Conservation (phyloP, 1,139 yeast species). For the Sugiyamaella novakii region DNA sequence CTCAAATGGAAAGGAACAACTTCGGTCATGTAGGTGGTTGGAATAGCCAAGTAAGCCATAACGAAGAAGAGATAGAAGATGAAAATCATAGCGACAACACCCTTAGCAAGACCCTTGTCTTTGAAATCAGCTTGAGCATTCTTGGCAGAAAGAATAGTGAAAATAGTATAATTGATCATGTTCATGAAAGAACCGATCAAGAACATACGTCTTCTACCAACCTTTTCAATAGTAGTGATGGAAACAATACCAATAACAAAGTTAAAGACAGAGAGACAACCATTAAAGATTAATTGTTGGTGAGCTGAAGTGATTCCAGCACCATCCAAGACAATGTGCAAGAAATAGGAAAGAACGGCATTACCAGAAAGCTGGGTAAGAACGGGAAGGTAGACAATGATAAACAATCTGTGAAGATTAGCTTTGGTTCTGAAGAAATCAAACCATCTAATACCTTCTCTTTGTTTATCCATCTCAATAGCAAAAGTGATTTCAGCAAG, state of each 20-base stretch:
- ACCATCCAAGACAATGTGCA: constrained; percentile 25
- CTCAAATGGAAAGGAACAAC: constrained; percentile 44
- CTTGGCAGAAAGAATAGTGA: constrained; percentile 26
- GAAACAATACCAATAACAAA: constrained; percentile 25
- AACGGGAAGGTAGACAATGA: constrained; percentile 37
- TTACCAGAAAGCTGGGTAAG: constrained; percentile 23
- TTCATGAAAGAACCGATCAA: constrained; percentile 15
- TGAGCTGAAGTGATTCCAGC: constrained; percentile 28
- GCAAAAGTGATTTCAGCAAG: constrained; percentile 31
- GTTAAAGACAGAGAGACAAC: constrained; percentile 23
- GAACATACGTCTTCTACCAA: constrained; percentile 26
- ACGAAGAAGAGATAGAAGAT: constrained; percentile 28
- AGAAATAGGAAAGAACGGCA: constrained; percentile 29
- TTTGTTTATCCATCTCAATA: constrained; percentile 27
- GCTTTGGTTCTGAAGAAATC: constrained; percentile 47
- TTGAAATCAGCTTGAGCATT: constrained; percentile 21
- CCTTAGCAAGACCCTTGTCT: constrained; percentile 24
- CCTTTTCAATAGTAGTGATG: constrained; percentile 25
- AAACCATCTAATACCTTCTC: constrained; percentile 19
- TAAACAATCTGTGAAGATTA: constrained; percentile 46
- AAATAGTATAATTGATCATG: constrained; percentile 20
- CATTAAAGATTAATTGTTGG: constrained; percentile 23
- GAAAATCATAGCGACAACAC: constrained; percentile 31
- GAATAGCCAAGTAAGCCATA: constrained; percentile 28
- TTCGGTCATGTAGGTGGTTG: constrained; percentile 42